Conservation (phyloP, 345 rosid genomes). For the Populus euphratica region DNA sequence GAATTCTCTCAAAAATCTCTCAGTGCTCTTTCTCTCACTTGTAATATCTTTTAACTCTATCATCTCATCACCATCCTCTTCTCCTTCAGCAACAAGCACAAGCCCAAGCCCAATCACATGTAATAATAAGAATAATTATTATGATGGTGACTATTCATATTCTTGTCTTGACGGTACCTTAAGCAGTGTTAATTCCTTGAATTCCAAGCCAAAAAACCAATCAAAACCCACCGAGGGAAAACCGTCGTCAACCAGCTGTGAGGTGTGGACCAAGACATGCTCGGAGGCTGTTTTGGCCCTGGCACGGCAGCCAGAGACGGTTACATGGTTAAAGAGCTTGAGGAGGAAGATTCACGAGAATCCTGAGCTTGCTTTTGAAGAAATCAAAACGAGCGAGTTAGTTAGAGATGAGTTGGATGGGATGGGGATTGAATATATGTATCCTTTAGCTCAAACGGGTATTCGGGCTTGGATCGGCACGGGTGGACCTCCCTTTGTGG, state of each 20-base stretch:
- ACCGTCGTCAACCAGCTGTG: conserved; percentile 7
- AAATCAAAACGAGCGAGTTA: conserved; percentile 25
- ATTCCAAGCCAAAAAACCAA: conserved; percentile 17
- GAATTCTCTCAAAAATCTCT: conserved; percentile 5
- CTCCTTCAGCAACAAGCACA: background rate
- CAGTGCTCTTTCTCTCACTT: background rate
- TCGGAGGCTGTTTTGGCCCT: conserved; percentile 36
- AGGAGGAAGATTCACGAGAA: conserved; percentile 25
- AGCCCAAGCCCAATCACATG: background rate
- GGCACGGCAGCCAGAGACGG: conserved; percentile 42
- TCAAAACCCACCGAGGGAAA: background rate
- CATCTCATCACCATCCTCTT: background rate
- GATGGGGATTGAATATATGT: conserved; percentile 19
- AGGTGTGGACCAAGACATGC: conserved; percentile 28
- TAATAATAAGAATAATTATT: too few species aligned
- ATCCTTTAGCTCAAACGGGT: conserved; percentile 29
- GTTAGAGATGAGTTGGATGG: conserved; percentile 23
- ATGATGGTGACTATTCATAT: background rate
- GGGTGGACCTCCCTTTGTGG: conserved; percentile 21
- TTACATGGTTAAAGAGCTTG: conserved; percentile 10
- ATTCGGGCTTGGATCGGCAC: conserved; percentile 20
- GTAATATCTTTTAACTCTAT: background rate
- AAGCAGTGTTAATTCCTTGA: background rate
- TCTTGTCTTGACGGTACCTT: conserved; percentile 2
- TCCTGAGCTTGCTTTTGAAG: conserved; percentile 29